Base-by-base conservation (phyloP, 2,329 filamentous ascomycete species). In the Ilyonectria robusta region DNA sequence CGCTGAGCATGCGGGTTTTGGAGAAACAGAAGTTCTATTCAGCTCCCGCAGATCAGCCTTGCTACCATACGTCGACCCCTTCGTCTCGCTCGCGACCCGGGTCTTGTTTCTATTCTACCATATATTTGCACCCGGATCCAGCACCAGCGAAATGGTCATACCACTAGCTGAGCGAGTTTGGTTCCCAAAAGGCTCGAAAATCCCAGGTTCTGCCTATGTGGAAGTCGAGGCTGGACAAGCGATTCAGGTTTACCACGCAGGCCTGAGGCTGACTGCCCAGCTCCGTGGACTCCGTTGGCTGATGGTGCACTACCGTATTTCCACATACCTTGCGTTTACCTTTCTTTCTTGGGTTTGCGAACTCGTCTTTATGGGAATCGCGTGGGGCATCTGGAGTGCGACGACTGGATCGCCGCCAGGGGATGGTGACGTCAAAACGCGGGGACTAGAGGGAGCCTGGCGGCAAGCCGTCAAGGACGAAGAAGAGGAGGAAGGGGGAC, bases 301-400 rank as follows among this genome's bases (percentile, higher is more conserved):
- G 62, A 97, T 99, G 93, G 96, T 96, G 75, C 91, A 94, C 68
- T 92, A 95, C 82, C 89, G 92, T 13, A 76, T 96, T 40, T 79
- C 89, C 2, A 90, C 90, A 6, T 94, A 94, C 65, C 59, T 92
- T 1, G 75, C 91, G 1, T 92, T 94, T 74, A 93, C 91, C 0
- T 80, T 84, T 1, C 72, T 88, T 0, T 98, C 98, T 80, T 98
- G 95, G 94, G 78, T 83, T 1, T 88, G 89, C 13, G 94, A 95
- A 76, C 85, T 97, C 75, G 70, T 89, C 0, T 92, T 91, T 47
- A 88, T 93, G 78, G 83, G 85, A 1, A 42, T 91, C 1, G 90
- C 88, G 0, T 97, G 93, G 92, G 78, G 87, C 2, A 51, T 87
- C 73, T 93, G 71, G 76, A 77, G 59, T 21, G 84, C 79, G 9